Conservation (phyloP, 805 yeast species). For the Teunomyces panamensis region DNA sequence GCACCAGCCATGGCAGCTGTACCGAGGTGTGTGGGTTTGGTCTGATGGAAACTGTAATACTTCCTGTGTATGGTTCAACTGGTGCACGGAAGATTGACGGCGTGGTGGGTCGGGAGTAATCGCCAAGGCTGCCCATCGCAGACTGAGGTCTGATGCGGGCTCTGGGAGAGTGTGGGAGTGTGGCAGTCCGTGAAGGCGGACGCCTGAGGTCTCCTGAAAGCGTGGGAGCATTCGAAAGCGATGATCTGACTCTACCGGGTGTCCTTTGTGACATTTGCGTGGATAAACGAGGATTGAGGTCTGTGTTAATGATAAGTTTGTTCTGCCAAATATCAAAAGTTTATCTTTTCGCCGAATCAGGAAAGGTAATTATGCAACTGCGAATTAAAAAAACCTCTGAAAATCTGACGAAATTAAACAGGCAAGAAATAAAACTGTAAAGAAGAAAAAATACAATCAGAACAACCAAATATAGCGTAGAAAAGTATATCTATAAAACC, state of each 20-base stretch:
- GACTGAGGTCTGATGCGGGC: conserved; percentile 33
- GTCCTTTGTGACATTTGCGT: conserved; percentile 18
- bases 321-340: background rate
- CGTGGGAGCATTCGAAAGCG: conserved; percentile 15
- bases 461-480: too few species aligned
- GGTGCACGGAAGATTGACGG: conserved; percentile 25
- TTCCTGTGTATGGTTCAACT: conserved; percentile 56
- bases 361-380: conserved; percentile 6
- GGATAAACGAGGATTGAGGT: background rate
- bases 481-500: background rate
- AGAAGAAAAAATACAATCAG: too few species aligned
- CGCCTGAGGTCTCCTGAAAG: conserved; percentile 21
- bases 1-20: conserved; percentile 1
- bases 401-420: background rate
- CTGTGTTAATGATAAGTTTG: background rate
- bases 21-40: conserved; percentile 58
- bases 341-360: conserved; percentile 3
- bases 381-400: background rate
- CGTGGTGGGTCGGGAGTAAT: conserved; percentile 34
- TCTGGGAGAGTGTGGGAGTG: conserved; percentile 32
- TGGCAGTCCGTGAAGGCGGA: conserved; percentile 26
- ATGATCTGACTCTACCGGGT: conserved; percentile 27
- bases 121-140: conserved; percentile 25
- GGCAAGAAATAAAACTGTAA: too few species aligned
- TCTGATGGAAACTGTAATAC: conserved; percentile 73